Percentiles rank a stretch among this genome's conserved stretches.
These are phyloP conservation scores for Karstenula rhodostoma DNA, from an alignment of 2,329 filamentous ascomycete genomes.

Conservation along the genomic window DNA sequence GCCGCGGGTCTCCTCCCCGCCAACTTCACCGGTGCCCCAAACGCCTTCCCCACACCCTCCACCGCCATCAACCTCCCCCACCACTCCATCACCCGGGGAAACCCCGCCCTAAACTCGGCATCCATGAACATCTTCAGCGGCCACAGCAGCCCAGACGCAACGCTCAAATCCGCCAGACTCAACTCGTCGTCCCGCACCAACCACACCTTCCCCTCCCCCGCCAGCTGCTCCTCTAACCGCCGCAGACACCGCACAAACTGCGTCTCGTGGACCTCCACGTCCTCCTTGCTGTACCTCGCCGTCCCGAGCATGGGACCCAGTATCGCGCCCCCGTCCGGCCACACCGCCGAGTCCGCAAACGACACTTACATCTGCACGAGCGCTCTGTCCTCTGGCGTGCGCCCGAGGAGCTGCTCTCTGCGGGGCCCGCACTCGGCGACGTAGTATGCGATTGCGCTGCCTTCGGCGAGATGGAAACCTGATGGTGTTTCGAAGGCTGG, in stretches of 20 bases:
- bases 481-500: constrained; percentile 59
- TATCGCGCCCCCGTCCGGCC: constrained; percentile 17
- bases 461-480: constrained; percentile 57
- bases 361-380: constrained; percentile 56
- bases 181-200: constrained; percentile 28
- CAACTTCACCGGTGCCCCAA: constrained; percentile 19
- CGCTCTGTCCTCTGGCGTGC: constrained; percentile 52
- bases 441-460: constrained; percentile 58
- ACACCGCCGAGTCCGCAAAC: constrained; percentile 24
- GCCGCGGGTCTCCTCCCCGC: constrained; percentile 17
- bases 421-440: constrained; percentile 57
- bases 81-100: constrained; percentile 29
- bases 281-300: constrained; percentile 24
- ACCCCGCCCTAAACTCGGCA: constrained; percentile 22
- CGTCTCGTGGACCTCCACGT: constrained; percentile 19
- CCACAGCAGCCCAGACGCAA: constrained; percentile 27
- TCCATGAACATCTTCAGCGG: constrained; percentile 28
- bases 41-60: constrained; percentile 25
- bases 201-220: constrained; percentile 22
- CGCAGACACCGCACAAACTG: constrained; percentile 20
- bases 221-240: constrained; percentile 25
- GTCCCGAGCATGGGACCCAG: constrained; percentile 18
- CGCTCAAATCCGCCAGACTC: constrained; percentile 33
- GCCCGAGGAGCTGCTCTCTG: constrained; percentile 56
- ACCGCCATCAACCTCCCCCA: constrained; percentile 28